Evolutionary conservation across 371 early-diverging fungal genomes (phyloP), one percentile per base, ranked within the genome.

Genomic region (Fennellomyces sp.): DNA sequence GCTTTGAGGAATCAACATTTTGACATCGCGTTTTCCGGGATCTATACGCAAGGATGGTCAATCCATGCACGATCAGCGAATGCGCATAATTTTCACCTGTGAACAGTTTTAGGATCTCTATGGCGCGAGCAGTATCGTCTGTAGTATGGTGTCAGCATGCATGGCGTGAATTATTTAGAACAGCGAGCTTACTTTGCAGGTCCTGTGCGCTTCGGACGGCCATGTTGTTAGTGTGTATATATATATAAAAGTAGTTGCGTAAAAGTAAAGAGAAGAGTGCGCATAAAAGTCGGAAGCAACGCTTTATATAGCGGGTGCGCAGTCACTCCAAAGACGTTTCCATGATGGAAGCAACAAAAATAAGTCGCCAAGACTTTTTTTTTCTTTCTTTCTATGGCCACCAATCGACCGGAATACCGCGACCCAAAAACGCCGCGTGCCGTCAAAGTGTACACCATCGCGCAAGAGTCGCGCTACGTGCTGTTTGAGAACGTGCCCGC

Each of bases 381-480:
- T 57, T 35, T 31, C 26, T 30, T n/a, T n/a, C 28, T 35, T 27
- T 0, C 11, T 26, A 66, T 66, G 66, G 66, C 66, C 2, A 58
- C 58, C 12, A 61, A 66, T 48, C n/a, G 66, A 55, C 61, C 64
- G 28, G 72, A 63, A 2, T 77, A 77, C 48, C 69, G 78, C 25
- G 70, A 73, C 49, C 41, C 78, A 10, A 64, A 56, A 42, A 58
- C 23, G 56, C 72, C 73, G 19, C 70, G 65, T 17, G 76, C 84
- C 25, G 80, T 80, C 12, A 65, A 70, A 52, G 80, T 80, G 2
- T 84, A 81, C 55, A 78, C 81, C 0, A 67, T 82, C 38, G 68
- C 78, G 17, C 80, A 84, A 54, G 85, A 84, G 53, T 84, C 85
- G 8, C 70, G 80, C 7, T 78, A 82, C 60, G 29, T 84, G 11